Evolutionary conservation across 2,329 filamentous ascomycete genomes (phyloP), one percentile per base, ranked within the genome.

Genomic region (Mycocentrospora acerina): DNA sequence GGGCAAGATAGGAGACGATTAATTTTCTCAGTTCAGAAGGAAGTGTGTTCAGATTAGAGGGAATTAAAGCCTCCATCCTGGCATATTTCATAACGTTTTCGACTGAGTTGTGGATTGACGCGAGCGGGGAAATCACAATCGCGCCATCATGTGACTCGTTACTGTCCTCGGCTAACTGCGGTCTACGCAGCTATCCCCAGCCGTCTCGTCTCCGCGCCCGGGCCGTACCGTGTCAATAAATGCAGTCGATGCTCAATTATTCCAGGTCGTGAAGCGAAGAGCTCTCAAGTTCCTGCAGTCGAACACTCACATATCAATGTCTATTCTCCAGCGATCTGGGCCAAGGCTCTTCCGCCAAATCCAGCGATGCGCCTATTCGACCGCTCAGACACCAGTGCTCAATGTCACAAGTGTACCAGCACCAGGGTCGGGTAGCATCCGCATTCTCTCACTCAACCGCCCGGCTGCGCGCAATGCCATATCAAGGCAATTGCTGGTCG

Each of bases 391-490:
- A 9, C 70, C 67, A 29, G 70, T 83, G 32, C 73, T 95, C 68
- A 83, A 84, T 60, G 78, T 88, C 51, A 84, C 81, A 44, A 82
- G 85, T 67, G 71, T 95, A 32, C 85, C 87, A 29, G 87, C 90
- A 3, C 83, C 89, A 1, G 81, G 85, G 60, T 81, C 81, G 13
- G 93, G 91, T 50, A 86, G 85, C 71, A 93, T 97, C 69, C 85
- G 89, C 42, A 79, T 97, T 50, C 81, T 97, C 40, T 85, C 91
- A 46, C 79, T 98, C 52, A 93, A 96, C 71, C 80, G 90, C 4
- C 90, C 90, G 1, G 68, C 79, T 7, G 85, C 90, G 24, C 86
- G 91, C 60, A 98, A 98, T 69, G 93, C 93, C 52, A 87, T 98
- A 62, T 97, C 90, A 0, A 79, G 76, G 42, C 81, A 83, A 40